Conservation (phyloP, 2,329 filamentous ascomycete genomes). For the Mycosphaerella arachidis region DNA sequence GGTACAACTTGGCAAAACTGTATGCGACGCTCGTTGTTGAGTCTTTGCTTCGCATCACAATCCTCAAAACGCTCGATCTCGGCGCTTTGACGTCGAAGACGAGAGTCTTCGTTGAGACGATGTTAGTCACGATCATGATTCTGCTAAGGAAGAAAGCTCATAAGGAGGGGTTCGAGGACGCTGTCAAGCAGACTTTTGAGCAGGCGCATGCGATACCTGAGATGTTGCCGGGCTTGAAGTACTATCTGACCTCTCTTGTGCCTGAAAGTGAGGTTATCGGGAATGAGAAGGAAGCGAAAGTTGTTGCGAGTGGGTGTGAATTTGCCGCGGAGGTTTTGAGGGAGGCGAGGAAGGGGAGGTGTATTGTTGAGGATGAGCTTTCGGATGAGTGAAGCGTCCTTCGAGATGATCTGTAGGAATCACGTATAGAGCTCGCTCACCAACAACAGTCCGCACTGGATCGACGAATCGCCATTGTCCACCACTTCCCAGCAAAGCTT, state of each 20-base stretch:
- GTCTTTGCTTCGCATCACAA: slow-evolving; percentile 53
- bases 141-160: slow-evolving; percentile 39
- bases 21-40: slow-evolving; percentile 60
- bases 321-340: slow-evolving; percentile 24
- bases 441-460: too few species aligned
- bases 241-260: slow-evolving; percentile 73
- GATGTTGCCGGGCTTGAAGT: slow-evolving; percentile 69
- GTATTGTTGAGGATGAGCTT: slow-evolving; percentile 3
- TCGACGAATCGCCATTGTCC: background rate
- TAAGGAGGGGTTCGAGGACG: slow-evolving; percentile 45
- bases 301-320: slow-evolving; percentile 44
- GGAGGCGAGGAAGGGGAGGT: slow-evolving; percentile 4
- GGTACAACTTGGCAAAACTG: slow-evolving; percentile 65
- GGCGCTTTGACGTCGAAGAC: slow-evolving; percentile 72
- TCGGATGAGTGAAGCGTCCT: background rate
- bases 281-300: slow-evolving; percentile 49
- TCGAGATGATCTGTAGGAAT: background rate
- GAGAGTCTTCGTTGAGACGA: slow-evolving; percentile 70
- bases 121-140: slow-evolving; percentile 72
- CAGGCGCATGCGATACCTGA: slow-evolving; percentile 60
- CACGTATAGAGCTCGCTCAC: too few species aligned
- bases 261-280: slow-evolving; percentile 56
- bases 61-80: slow-evolving; percentile 68
- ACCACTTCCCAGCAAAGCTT: background rate
- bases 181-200: slow-evolving; percentile 62